phyloP scores from a whole-genome alignment of 169 alveolate species.

The Prorocentrum cordatum region DNA sequence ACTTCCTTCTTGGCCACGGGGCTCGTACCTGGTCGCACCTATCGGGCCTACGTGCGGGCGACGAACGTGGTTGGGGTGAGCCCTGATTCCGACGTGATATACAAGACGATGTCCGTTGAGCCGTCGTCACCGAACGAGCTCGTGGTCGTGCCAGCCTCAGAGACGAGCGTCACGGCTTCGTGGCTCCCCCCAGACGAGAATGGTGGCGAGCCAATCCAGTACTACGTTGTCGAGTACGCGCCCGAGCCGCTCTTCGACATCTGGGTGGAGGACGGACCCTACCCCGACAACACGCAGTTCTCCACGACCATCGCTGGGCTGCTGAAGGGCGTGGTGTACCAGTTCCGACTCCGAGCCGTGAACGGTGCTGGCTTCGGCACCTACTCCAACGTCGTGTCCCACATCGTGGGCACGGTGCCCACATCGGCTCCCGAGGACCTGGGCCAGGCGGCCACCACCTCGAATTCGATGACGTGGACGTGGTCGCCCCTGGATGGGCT shows the following conservation, averaged over 20 bases:
- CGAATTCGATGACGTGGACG: slow-evolving; percentile 48
- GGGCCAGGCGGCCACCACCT: slow-evolving; percentile 30
- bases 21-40: slow-evolving; percentile 52
- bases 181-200: background rate
- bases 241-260: slow-evolving; percentile 55
- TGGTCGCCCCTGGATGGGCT: slow-evolving; percentile 31
- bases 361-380: slow-evolving; percentile 56
- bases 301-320: slow-evolving; percentile 15
- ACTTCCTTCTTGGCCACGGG: slow-evolving; percentile 46
- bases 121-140: slow-evolving; percentile 55
- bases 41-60: slow-evolving; percentile 64
- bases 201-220: slow-evolving; percentile 68
- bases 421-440: slow-evolving; percentile 42
- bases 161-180: background rate
- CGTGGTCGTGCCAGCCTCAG: background rate
- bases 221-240: slow-evolving; percentile 70
- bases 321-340: slow-evolving; percentile 39
- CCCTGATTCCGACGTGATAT: slow-evolving; percentile 34
- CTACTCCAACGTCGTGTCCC: slow-evolving; percentile 59
- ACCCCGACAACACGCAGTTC: slow-evolving; percentile 69
- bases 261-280: slow-evolving; percentile 55
- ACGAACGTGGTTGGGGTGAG: slow-evolving; percentile 39
- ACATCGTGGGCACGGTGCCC: slow-evolving; percentile 70
- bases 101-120: slow-evolving; percentile 55
- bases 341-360: slow-evolving; percentile 51